Percentiles rank a stretch among this genome's conserved stretches.
These are phyloP conservation scores for Vigna mungo DNA, from an alignment of 306 rosid genomes.

Conservation along the genomic window DNA sequence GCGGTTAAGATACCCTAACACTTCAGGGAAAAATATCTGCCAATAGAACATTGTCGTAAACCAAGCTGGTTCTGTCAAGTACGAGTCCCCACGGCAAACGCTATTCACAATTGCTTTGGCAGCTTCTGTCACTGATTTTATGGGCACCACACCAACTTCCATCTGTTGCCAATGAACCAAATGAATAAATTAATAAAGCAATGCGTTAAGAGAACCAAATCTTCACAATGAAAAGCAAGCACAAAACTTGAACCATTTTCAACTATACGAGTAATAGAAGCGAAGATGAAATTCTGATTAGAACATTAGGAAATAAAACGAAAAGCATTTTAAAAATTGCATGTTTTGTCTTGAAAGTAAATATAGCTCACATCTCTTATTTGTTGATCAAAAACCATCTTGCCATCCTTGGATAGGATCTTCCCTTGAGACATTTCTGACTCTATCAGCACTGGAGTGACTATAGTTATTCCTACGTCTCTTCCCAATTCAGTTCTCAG, in stretches of 20 bases:
- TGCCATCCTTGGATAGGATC: conserved; percentile 58
- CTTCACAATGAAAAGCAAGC: not conserved
- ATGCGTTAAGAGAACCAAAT: not conserved
- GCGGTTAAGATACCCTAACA: conserved; percentile 49
- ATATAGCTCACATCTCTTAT: conserved; percentile 59
- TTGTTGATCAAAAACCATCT: conserved; percentile 57
- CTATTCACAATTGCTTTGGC: conserved; percentile 61
- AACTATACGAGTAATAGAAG: not conserved
- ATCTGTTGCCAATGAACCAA: conserved; percentile 41
- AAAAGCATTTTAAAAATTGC: not conserved
- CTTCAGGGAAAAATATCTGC: conserved; percentile 57
- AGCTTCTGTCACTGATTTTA: conserved; percentile 50
- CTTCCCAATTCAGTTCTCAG: conserved; percentile 64
- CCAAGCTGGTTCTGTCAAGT: conserved; percentile 65
- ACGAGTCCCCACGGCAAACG: conserved; percentile 61
- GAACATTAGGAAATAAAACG: not conserved
- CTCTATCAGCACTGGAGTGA: conserved; percentile 64
- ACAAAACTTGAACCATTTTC: not conserved
- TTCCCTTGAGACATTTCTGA: conserved; percentile 75
- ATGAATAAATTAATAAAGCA: no score
- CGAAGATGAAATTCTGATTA: not conserved
- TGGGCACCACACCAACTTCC: conserved; percentile 52
- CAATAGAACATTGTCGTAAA: conserved; percentile 51
- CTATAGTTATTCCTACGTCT: conserved; percentile 69
- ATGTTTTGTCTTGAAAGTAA: not conserved